Evolutionary conservation across 2,329 filamentous ascomycete genomes (phyloP), one percentile per base, ranked within the genome.

Genomic region (Colletotrichum trifolii): DNA sequence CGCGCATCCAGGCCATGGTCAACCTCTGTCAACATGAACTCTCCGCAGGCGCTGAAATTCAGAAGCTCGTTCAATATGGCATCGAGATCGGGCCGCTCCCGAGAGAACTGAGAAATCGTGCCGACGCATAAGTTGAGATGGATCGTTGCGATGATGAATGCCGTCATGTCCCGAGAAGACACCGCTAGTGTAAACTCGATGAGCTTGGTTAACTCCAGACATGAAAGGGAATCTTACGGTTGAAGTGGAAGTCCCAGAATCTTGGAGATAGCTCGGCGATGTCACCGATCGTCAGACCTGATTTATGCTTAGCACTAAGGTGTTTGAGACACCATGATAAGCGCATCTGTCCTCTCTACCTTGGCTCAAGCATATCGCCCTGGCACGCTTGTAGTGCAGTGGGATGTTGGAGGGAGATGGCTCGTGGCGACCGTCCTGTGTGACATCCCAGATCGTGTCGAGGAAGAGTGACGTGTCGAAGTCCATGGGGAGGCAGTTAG

Each of bases 1-100:
- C 70, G 68, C 2, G 77, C 76, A 64, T 80, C 78, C 4, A 79
- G 69, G 2, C 78, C 78, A 59, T 79, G 78, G 2, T 76, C 76
- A 6, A 79, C 60, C 58, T 81, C 78, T 0, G 77, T 81, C 2
- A 81, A 70, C 70, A 81, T 71, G 56, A 77, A 81, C 50, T 77
- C 71, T 33, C 74, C 73, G 42, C 67, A 71, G 35, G 68, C 13
- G 2, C 72, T 67, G 57, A 75, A 75, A 2, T 42, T 67, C 8
- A 69, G 45, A 6, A 70, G 65, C 33, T 67, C 53, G 2, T 63
- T 17, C 11, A 73, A 60, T 6, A 71, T 55, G 4, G 58, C 46
- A 2, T 3, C 25, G 12, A 74, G 67, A 54, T 71, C 68, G 2
- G 68, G 70, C 3, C 47, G 62, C 8, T 39, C 17, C 45, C 49